Conservation (phyloP, 192 early-diverging fungal genomes). For the Entrophospora sp. region DNA sequence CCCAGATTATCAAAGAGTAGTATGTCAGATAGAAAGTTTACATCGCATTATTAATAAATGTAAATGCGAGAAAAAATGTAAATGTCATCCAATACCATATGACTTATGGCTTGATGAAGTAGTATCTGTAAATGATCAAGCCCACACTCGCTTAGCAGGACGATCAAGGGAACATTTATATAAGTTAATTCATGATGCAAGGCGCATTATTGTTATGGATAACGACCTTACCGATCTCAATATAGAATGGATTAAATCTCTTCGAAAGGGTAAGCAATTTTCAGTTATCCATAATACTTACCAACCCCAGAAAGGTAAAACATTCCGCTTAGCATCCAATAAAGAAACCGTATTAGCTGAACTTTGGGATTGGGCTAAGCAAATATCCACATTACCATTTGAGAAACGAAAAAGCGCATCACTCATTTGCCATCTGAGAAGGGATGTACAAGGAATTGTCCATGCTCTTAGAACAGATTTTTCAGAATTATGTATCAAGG, state of each 20-base stretch:
- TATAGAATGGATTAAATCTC: too few species aligned
- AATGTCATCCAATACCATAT: slow-evolving; percentile 3
- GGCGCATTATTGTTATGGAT: not conserved
- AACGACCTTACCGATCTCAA: not conserved
- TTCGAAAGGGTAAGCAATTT: not conserved
- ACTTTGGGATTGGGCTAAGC: not conserved
- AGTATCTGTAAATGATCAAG: too few species aligned
- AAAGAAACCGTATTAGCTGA: not conserved
- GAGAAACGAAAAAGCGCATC: not conserved
- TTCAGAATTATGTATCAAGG: not conserved
- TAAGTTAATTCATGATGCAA: not conserved
- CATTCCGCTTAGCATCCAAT: too few species aligned
- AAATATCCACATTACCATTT: not conserved
- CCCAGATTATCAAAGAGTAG: not conserved
- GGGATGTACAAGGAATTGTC: not conserved
- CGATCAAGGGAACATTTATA: too few species aligned
- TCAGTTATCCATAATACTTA: slow-evolving; percentile 2
- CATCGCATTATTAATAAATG: slow-evolving; percentile 4
- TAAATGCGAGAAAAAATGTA: slow-evolving; percentile 5
- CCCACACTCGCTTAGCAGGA: too few species aligned
- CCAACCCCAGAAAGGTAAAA: too few species aligned
- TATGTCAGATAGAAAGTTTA: slow-evolving; percentile 5
- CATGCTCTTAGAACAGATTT: not conserved
- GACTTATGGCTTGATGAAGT: too few species aligned
- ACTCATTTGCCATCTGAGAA: too few species aligned